phyloP scores from a whole-genome alignment of 176 grass and related monocot species.

The Phoenix roebelenii region DNA sequence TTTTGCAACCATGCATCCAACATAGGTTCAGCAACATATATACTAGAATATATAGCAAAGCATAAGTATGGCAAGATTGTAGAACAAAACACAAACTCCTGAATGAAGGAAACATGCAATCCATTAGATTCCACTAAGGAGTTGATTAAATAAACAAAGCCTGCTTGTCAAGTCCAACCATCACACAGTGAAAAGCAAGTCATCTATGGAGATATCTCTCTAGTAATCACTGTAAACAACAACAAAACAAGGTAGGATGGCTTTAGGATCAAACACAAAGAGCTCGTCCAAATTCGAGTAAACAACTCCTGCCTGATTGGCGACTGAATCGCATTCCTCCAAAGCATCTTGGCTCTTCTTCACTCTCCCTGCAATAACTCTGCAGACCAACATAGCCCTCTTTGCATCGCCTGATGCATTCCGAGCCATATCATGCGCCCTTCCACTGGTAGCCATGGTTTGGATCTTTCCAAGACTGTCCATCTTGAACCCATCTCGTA shows the following conservation, averaged over 20 bases:
- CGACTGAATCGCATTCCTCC: slow-evolving; percentile 38
- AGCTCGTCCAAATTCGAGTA: slow-evolving; percentile 65
- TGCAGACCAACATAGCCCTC: slow-evolving; percentile 77
- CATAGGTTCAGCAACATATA: too few species aligned
- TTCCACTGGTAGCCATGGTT: slow-evolving; percentile 57
- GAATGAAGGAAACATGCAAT: too few species aligned
- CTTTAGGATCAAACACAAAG: slow-evolving; percentile 52
- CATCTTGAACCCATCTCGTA: slow-evolving; percentile 64
- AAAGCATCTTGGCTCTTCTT: slow-evolving; percentile 29
- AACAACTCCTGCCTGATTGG: slow-evolving; percentile 16
- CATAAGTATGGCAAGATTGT: too few species aligned
- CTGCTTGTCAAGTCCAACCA: too few species aligned
- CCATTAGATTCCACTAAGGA: too few species aligned
- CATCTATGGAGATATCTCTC: neutral
- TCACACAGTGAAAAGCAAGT: too few species aligned
- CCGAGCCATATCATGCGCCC: slow-evolving; percentile 39
- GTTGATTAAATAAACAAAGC: too few species aligned
- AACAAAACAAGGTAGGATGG: slow-evolving; percentile 80
- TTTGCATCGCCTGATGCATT: slow-evolving; percentile 16
- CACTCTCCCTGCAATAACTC: slow-evolving; percentile 82
- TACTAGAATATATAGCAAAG: too few species aligned
- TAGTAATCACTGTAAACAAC: slow-evolving; percentile 67
- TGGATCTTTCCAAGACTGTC: slow-evolving; percentile 46
- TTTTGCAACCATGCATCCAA: too few species aligned
- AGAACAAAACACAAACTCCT: too few species aligned